These are phyloP conservation scores for Raphanus sativus DNA, from an alignment of 345 rosid genomes.

Conservation along the genomic window DNA sequence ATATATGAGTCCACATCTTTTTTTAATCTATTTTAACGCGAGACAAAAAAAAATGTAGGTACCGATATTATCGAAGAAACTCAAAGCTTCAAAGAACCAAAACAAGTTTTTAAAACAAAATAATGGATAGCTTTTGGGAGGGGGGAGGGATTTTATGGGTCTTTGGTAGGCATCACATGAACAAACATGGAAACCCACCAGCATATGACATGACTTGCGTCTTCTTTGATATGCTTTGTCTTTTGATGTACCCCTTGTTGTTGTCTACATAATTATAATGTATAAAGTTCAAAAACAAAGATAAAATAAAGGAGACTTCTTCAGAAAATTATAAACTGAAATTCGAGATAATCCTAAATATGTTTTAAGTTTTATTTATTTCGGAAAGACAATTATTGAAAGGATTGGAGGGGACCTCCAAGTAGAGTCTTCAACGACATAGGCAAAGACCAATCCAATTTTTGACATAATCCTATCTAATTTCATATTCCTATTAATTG, in stretches of 20 bases:
- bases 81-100: constrained; percentile 23
- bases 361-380: background rate
- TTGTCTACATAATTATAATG: constrained; percentile 1
- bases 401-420: constrained; percentile 6
- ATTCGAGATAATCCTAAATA: background rate
- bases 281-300: background rate
- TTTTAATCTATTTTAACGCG: constrained; percentile 8
- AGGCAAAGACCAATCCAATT: constrained; percentile 11
- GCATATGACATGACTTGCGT: constrained; percentile 33
- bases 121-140: background rate
- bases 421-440: background rate
- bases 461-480: constrained; percentile 1
- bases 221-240: constrained; percentile 30
- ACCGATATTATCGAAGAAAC: constrained; percentile 1
- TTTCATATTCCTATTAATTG: constrained; percentile 1
- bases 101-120: constrained; percentile 1
- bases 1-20: constrained; percentile 27
- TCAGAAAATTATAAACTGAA: background rate
- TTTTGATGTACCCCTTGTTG: constrained; percentile 27
- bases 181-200: constrained; percentile 44
- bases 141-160: constrained; percentile 24
- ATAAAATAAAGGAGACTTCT: background rate
- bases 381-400: constrained; percentile 1
- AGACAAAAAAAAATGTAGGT: constrained; percentile 35
- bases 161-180: constrained; percentile 42